Evolutionary conservation across 257 asterid genomes (phyloP), one percentile per base, ranked within the genome.

Genomic region (Mentha longifolia): DNA sequence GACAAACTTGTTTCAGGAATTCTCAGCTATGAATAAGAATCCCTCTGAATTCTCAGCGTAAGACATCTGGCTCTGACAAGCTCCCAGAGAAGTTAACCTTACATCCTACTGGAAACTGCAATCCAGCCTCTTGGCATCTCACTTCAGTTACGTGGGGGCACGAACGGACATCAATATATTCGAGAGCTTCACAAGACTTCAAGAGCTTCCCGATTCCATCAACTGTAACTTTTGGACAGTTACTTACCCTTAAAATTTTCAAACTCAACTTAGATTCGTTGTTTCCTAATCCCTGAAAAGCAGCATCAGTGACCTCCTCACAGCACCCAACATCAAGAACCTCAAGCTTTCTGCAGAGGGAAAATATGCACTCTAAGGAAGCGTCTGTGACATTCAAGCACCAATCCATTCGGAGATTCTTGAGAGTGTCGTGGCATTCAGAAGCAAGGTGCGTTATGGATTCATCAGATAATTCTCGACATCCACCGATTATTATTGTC

Each of bases 361-460:
- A 74, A 59, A 94, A 70, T 35, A 94, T 65, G 77, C 83, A 75
- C 47, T 77, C 86, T 72, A 94, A 37, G 31, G 96, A 86, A 13
- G 75, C 16, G 66, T 89, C 97, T 2, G 99, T 84, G 45, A 89
- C 72, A 42, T 88, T 89, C 68, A 83, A 76, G 81, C 97, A 94
- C 99, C 99, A 94, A 82, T 91, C 97, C 99, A 94, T 94, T 28
- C 97, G 87, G 59, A 94, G 89, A 76, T 68, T 85, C 81, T 82
- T 85, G 60, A 94, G 96, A 74, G 87, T 88, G 39, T 71, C 63
- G 47, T 55, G 58, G 71, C 95, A 91, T 12, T 87, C 83, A 59
- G 73, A 78, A 55, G 95, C 97, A 80, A 94, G 61, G 30, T 88
- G 78, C 79, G 72, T 88, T 45, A 94, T 73, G 56, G 99, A 81